Conservation (phyloP, 176 grass and related monocot genomes). For the Avena atlantica region DNA sequence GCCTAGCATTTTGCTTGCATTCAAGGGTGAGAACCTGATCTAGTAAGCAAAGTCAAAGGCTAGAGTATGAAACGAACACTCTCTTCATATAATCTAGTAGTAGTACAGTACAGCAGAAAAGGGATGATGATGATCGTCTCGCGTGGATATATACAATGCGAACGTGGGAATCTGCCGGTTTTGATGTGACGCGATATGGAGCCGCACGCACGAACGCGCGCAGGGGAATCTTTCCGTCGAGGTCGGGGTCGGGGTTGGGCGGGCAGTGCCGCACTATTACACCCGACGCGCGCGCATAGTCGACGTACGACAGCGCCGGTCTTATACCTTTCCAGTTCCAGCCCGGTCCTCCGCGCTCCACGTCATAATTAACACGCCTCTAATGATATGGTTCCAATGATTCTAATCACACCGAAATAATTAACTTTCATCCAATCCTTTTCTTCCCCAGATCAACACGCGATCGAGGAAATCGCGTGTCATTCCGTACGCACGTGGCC, state of each 20-base stretch:
- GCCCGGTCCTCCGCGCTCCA: not conserved
- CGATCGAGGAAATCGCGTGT: too few species aligned
- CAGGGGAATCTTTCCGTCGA: slow-evolving; percentile 27
- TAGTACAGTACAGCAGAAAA: too few species aligned
- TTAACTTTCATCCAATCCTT: not conserved
- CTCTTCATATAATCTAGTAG: too few species aligned
- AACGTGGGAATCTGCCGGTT: not conserved
- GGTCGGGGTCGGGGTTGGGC: slow-evolving; percentile 24
- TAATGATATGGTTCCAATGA: slow-evolving; percentile 23
- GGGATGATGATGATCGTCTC: too few species aligned
- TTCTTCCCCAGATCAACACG: not conserved
- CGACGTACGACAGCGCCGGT: slow-evolving; percentile 4
- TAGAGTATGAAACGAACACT: too few species aligned
- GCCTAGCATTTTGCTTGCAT: too few species aligned
- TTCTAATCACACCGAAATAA: not conserved
- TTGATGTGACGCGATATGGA: not conserved
- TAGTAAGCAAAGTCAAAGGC: too few species aligned
- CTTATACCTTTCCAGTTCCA: slow-evolving; percentile 1
- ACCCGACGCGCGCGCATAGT: slow-evolving; percentile 12
- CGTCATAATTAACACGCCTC: not conserved
- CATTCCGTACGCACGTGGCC: too few species aligned
- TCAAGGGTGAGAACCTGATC: too few species aligned
- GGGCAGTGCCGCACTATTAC: not conserved
- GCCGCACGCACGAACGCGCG: not conserved
- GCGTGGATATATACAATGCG: not conserved